These are phyloP conservation scores for Mortierella sp. DNA, from an alignment of 371 early-diverging fungal species.

Conservation along the genomic window DNA sequence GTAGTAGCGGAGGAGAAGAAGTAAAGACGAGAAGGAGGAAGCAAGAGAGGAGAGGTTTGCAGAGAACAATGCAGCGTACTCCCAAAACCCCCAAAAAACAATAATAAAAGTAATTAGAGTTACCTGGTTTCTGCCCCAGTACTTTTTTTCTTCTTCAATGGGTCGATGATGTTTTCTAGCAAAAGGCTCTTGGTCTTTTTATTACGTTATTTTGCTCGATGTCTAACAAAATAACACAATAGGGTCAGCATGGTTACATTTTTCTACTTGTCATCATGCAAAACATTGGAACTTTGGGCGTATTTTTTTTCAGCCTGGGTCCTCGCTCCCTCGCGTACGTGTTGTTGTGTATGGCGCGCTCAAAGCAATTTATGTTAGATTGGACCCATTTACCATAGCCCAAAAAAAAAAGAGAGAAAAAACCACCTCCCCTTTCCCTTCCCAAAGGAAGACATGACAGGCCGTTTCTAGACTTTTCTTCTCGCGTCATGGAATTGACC, in stretches of 20 bases:
- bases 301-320: slow-evolving; percentile 8
- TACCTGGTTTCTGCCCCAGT: neutral
- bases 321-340: neutral
- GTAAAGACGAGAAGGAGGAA: slow-evolving; percentile 2
- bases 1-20: neutral
- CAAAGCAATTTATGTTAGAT: neutral
- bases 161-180: neutral
- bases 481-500: neutral
- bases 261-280: neutral
- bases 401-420: slow-evolving; percentile 1
- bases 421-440: neutral
- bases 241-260: neutral
- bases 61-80: neutral
- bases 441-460: neutral
- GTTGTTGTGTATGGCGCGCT: neutral
- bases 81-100: neutral
- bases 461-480: neutral
- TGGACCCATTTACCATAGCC: neutral
- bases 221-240: neutral
- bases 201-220: no score
- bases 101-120: neutral
- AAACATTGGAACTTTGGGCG: slow-evolving; percentile 1
- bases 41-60: neutral
- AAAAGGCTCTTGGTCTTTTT: neutral
- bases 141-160: neutral